These are phyloP conservation scores for Colletotrichum phormii DNA, from an alignment of 2,329 filamentous ascomycete genomes.

Conservation along the genomic window DNA sequence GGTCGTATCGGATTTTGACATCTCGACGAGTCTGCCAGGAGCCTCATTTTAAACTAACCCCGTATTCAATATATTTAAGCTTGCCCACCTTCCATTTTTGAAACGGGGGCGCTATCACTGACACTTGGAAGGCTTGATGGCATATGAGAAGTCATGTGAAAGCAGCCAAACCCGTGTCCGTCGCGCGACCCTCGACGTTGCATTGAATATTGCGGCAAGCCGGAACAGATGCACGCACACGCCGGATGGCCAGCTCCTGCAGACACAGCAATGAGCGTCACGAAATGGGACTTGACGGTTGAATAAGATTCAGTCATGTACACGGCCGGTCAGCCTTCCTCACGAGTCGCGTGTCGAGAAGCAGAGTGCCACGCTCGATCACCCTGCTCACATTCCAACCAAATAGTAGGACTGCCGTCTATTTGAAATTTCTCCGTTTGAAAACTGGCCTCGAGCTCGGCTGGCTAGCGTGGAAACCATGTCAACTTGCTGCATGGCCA, in stretches of 20 bases:
- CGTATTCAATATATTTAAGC: background rate
- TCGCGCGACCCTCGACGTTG: background rate
- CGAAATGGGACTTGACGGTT: background rate
- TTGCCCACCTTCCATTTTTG: conserved; percentile 13
- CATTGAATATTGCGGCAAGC: background rate
- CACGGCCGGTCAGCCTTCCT: background rate
- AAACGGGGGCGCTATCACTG: background rate
- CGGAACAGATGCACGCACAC: background rate
- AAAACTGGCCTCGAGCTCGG: background rate
- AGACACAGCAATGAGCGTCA: background rate
- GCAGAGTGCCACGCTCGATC: conserved; percentile 2
- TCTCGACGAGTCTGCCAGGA: conserved; percentile 21
- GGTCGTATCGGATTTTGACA: background rate
- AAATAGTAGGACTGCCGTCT: background rate
- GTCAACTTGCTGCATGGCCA: background rate
- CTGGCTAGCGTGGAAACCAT: background rate
- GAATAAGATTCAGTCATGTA: background rate
- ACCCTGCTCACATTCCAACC: conserved; percentile 2
- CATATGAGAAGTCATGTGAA: background rate
- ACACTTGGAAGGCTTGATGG: background rate
- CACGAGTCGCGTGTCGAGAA: background rate
- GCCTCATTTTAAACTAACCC: conserved; percentile 23
- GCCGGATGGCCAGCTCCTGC: background rate
- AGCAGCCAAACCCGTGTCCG: background rate
- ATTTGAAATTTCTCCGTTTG: background rate